phyloP scores from a whole-genome alignment of 768 basidiomycete genomes.

The Xerocomus spinulosus region DNA sequence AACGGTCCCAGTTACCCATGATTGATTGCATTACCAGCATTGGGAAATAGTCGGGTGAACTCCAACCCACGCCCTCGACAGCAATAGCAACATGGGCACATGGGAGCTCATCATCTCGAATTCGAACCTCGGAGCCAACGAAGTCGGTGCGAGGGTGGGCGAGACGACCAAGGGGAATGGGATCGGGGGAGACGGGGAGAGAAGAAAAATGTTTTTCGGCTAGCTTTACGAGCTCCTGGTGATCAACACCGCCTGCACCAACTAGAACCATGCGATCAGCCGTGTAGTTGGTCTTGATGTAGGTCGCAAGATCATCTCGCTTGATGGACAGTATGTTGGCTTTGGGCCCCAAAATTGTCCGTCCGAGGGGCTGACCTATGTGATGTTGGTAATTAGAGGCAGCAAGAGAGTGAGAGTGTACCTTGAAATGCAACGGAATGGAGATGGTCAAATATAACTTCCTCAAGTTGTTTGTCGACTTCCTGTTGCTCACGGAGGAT shows the following conservation, averaged over 20 bases:
- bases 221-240: slow-evolving; percentile 86
- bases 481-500: slow-evolving; percentile 97
- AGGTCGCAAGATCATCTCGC: slow-evolving; percentile 79
- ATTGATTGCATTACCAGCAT: slow-evolving; percentile 98
- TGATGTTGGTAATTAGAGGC: slow-evolving; percentile 7
- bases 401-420: slow-evolving; percentile 28
- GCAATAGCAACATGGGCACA: slow-evolving; percentile 95
- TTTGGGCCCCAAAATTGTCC: slow-evolving; percentile 96
- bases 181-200: slow-evolving; percentile 82
- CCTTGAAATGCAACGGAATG: slow-evolving; percentile 97
- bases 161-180: slow-evolving; percentile 81
- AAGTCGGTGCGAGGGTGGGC: slow-evolving; percentile 77
- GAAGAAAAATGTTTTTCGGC: slow-evolving; percentile 90
- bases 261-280: slow-evolving; percentile 99
- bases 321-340: slow-evolving; percentile 94
- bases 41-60: slow-evolving; percentile 97
- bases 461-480: slow-evolving; percentile 97
- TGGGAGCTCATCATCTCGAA: slow-evolving; percentile 86
- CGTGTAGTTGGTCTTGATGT: slow-evolving; percentile 98
- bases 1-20: slow-evolving; percentile 99
- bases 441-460: slow-evolving; percentile 97
- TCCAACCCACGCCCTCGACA: slow-evolving; percentile 97
- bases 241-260: slow-evolving; percentile 93
- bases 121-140: slow-evolving; percentile 90
- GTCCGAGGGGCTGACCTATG: slow-evolving; percentile 87